Evolutionary conservation across 768 basidiomycete genomes (phyloP), one percentile per base, ranked within the genome.

Genomic region (Rhizopogon sp.): DNA sequence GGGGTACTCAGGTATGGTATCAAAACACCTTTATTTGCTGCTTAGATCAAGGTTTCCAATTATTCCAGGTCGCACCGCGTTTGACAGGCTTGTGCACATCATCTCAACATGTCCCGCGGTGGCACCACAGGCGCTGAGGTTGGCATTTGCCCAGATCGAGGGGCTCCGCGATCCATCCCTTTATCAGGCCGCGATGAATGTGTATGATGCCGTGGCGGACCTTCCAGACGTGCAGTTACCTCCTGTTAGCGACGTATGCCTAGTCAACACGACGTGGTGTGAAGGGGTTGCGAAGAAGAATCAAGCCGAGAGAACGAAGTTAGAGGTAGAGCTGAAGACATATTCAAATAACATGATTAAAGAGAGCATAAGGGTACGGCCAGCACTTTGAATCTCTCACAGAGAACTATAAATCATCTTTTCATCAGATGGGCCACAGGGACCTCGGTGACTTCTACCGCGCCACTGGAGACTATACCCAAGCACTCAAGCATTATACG

Each of bases 301-400:
- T 63, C 73, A 77, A 58, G 79, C 80, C n/a, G 92, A 95, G 65
- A 77, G 76, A 56, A 81, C 79, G n/a, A 91, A 88, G 68, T 74
- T 97, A 55, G 95, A 97, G 73, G 88, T 94, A 5, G 96, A 98
- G 68, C 76, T 98, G 65, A 95, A 93, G 80, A 91, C 88, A 10
- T 98, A 98, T 66, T 80, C 85, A 60, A 94, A 90, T 63, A 98
- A 97, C 68, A 88, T 98, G 86, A 97, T 98, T 77, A 98, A 97
- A 72, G 96, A 98, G 79, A 94, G 91, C 78, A 95, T 97, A 62
- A 77, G 96, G 64, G 93, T 96, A 67, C 66, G 79, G 43, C 39
- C 16, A 6, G 52, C 10, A 33, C 45, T 41, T 45, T 28, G 43
- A 14, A 33, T 45, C 20, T 39, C 39, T 0, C 44, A 22, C 20